Conservation (phyloP, 2,329 filamentous ascomycete genomes). For the Colletotrichum abscissum region DNA sequence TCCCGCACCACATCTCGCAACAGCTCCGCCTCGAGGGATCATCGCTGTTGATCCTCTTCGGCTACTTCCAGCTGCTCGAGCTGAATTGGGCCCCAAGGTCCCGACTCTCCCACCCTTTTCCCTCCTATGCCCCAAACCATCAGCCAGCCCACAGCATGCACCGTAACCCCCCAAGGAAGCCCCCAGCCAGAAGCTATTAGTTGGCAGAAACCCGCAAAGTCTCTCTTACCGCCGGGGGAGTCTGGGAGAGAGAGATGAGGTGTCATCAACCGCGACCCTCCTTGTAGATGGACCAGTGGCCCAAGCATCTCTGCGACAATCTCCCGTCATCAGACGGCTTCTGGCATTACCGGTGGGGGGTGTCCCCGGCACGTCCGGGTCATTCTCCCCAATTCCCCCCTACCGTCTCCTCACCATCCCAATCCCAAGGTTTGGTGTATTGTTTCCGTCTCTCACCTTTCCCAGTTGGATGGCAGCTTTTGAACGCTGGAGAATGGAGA, state of each 20-base stretch:
- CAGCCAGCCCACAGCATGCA: too few relatives aligned
- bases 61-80: background rate
- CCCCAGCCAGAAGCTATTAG: background rate
- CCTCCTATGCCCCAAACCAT: background rate
- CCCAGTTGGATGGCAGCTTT: background rate
- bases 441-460: slow-evolving; percentile 9
- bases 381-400: background rate
- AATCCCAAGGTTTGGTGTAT: background rate
- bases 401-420: background rate
- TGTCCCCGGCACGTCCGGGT: background rate
- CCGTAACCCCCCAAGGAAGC: background rate
- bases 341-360: slow-evolving; percentile 8
- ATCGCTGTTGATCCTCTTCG: slow-evolving; percentile 3
- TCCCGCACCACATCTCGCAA: slow-evolving; percentile 8
- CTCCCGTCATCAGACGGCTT: slow-evolving; percentile 33
- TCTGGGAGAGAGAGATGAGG: background rate
- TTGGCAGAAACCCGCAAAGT: background rate
- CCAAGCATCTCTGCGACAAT: slow-evolving; percentile 24
- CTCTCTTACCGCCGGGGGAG: background rate
- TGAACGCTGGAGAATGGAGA: background rate
- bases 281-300: background rate
- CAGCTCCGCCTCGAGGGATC: slow-evolving; percentile 15
- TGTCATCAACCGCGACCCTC: background rate
- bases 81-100: background rate
- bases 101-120: background rate